A percentile compares a stretch with the other conserved stretches of the same genome.
Evolutionary conservation across 768 basidiomycete genomes (phyloP).

Genomic region (Phlegmacium glaucopus): DNA sequence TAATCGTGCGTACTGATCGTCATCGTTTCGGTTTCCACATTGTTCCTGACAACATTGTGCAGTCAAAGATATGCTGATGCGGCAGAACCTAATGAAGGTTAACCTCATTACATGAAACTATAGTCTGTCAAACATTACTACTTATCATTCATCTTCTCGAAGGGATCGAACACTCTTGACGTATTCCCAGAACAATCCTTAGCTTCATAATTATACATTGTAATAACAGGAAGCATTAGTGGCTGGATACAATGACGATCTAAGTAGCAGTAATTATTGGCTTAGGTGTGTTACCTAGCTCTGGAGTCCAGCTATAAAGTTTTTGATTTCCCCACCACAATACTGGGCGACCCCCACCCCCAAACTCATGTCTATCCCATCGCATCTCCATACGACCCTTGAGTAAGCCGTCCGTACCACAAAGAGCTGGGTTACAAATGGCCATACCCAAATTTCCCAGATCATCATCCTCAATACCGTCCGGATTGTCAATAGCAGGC

Average conservation of each 20-base stretch:
- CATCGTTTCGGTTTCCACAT: too few relatives aligned
- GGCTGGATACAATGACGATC: too few relatives aligned
- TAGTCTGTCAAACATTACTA: too few relatives aligned
- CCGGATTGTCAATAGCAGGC: constrained; percentile 36
- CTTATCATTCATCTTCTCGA: too few relatives aligned
- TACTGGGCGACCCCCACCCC: constrained; percentile 35
- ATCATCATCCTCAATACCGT: constrained; percentile 1
- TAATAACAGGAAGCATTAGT: too few relatives aligned
- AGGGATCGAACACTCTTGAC: too few relatives aligned
- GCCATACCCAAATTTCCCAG: constrained; percentile 41
- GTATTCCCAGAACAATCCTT: too few relatives aligned
- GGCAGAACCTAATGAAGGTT: constrained; percentile 37
- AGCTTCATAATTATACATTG: too few relatives aligned
- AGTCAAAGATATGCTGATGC: constrained; percentile 49
- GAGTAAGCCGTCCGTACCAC: constrained; percentile 50
- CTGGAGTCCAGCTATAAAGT: constrained; percentile 24
- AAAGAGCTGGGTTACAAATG: constrained; percentile 70
- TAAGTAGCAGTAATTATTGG: too few relatives aligned
- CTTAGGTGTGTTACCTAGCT: too few relatives aligned
- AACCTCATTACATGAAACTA: constrained; percentile 29
- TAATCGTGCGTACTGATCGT: constrained; percentile 30
- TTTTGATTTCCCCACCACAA: constrained; percentile 41
- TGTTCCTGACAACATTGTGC: constrained; percentile 1
- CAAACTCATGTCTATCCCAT: constrained; percentile 49
- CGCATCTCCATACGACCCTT: constrained; percentile 59